Conservation (phyloP, 768 basidiomycete species). For the Arthromyces matolae region DNA sequence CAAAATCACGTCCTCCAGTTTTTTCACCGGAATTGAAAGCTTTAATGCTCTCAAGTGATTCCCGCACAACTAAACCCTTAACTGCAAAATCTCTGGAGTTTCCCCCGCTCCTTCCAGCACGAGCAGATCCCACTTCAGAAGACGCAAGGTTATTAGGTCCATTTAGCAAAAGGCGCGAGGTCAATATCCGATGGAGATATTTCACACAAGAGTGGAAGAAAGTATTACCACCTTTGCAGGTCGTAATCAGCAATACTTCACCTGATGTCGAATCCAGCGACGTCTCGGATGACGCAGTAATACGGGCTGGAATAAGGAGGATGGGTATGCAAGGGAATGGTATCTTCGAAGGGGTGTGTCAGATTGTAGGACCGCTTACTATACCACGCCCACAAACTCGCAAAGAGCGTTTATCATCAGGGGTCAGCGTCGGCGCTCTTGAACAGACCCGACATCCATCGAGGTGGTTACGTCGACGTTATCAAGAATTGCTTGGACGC, state of each 20-base stretch:
- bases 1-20: slow-evolving; percentile 57
- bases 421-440: background rate
- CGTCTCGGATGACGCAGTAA: slow-evolving; percentile 10
- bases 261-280: slow-evolving; percentile 6
- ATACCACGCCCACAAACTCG: slow-evolving; percentile 28
- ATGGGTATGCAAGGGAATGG: slow-evolving; percentile 41
- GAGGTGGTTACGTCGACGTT: slow-evolving; percentile 52
- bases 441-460: slow-evolving; percentile 29
- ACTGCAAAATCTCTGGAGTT: slow-evolving; percentile 33
- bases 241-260: slow-evolving; percentile 24
- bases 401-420: slow-evolving; percentile 22
- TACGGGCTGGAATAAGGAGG: slow-evolving; percentile 25
- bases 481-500: slow-evolving; percentile 55
- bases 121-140: slow-evolving; percentile 52
- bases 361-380: slow-evolving; percentile 35
- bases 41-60: slow-evolving; percentile 51
- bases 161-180: slow-evolving; percentile 69
- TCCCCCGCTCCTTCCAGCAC: slow-evolving; percentile 56
- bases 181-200: slow-evolving; percentile 69
- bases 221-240: slow-evolving; percentile 56
- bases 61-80: slow-evolving; percentile 46
- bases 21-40: slow-evolving; percentile 61
- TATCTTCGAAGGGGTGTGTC: slow-evolving; percentile 43
- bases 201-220: slow-evolving; percentile 54
- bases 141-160: slow-evolving; percentile 60